Percentiles rank a stretch among this genome's conserved stretches.
These are phyloP conservation scores for Emiliania huxleyi DNA, from an alignment of 78 protist species.

Conservation along the genomic window DNA sequence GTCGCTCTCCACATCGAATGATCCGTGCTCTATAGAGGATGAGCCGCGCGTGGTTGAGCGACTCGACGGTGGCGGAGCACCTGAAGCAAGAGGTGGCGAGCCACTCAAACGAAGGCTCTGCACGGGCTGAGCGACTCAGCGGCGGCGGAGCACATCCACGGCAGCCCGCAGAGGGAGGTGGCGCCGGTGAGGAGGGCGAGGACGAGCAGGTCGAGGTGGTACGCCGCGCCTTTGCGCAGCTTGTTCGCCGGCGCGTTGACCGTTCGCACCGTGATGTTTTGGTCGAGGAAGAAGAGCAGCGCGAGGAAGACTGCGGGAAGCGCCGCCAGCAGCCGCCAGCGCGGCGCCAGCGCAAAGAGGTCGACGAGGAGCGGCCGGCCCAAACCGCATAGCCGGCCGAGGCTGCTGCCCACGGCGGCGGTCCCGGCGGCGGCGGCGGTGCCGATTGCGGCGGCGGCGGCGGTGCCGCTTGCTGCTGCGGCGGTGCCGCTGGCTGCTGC, in stretches of 20 bases:
- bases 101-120: too few relatives aligned
- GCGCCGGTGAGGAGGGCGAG: not conserved
- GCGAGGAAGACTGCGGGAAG: not conserved
- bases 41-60: too few relatives aligned
- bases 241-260: slow-evolving; percentile 1
- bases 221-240: slow-evolving; percentile 9
- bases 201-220: slow-evolving; percentile 12
- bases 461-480: not conserved
- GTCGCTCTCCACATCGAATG: too few relatives aligned
- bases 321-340: not conserved
- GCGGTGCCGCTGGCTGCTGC: too few relatives aligned
- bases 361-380: not conserved
- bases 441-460: not conserved
- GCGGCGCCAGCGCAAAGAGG: not conserved
- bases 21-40: too few relatives aligned
- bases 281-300: not conserved
- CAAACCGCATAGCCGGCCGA: too few relatives aligned
- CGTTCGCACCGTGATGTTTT: slow-evolving; percentile 19
- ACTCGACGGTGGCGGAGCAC: too few relatives aligned
- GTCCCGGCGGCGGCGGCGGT: too few relatives aligned
- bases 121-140: slow-evolving; percentile 12
- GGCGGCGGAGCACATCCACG: slow-evolving; percentile 23
- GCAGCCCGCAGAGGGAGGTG: not conserved
- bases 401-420: too few relatives aligned
- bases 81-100: too few relatives aligned